Percentiles rank a stretch among this genome's conserved stretches.
These are phyloP conservation scores for Ilex paraguariensis DNA, from an alignment of 305 asterid genomes.

Conservation along the genomic window DNA sequence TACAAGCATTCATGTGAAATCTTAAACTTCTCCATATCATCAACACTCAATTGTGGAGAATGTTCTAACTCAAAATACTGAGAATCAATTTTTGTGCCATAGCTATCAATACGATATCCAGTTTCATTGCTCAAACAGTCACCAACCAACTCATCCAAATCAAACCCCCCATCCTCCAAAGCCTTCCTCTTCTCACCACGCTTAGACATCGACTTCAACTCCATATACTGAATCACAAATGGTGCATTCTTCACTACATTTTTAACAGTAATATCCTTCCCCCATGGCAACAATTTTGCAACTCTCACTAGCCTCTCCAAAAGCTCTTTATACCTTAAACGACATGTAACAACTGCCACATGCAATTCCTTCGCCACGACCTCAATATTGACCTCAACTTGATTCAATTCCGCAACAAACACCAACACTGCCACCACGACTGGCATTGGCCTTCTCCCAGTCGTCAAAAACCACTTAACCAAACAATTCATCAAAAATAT, in stretches of 20 bases:
- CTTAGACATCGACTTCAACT: conserved; percentile 55
- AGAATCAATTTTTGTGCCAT: conserved; percentile 22
- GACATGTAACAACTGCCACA: conserved; percentile 50
- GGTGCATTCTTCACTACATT: conserved; percentile 64
- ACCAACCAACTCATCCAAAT: conserved; percentile 44
- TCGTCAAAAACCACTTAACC: conserved; percentile 78
- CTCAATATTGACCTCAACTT: conserved; percentile 43
- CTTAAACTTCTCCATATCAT: conserved; percentile 32
- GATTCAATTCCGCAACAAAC: conserved; percentile 58
- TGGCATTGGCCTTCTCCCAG: conserved; percentile 76
- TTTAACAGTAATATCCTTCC: conserved; percentile 60
- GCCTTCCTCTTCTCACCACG: conserved; percentile 16
- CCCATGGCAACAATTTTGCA: conserved; percentile 76
- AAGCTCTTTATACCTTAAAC: conserved; percentile 62
- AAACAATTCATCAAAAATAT: conserved; percentile 75
- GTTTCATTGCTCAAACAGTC: conserved; percentile 43
- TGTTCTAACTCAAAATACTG: conserved; percentile 36
- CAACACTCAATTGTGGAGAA: conserved; percentile 11
- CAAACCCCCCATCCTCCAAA: conserved; percentile 28
- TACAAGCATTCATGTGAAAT: conserved; percentile 57
- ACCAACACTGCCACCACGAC: conserved; percentile 77
- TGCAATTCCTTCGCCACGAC: conserved; percentile 49
- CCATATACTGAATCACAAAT: conserved; percentile 74
- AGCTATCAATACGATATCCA: conserved; percentile 19
- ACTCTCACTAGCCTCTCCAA: conserved; percentile 59